Evolutionary conservation across 1,284 basidiomycete genomes (phyloP), one percentile per base, ranked within the genome.

Genomic region (Fomes fomentarius): DNA sequence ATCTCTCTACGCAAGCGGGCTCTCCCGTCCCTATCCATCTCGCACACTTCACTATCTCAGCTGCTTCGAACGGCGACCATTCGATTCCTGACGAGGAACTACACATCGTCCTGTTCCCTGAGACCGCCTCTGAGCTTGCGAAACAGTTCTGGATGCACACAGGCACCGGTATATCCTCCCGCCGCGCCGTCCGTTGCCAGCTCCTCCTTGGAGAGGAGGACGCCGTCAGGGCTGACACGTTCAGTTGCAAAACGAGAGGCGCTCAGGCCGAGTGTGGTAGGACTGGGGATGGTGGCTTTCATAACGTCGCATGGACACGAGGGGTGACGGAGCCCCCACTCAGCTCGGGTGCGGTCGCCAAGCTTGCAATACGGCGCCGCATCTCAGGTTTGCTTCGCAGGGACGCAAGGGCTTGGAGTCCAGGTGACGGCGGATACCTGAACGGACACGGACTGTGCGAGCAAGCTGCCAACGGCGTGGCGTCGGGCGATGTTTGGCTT

Each of bases 81-180:
- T 6, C 28, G 7, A 30, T 12, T 30, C 12, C 28, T 12, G 28
- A 6, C 28, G 28, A 7, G 28, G 28, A 7, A 30, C 28, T 30
- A 30, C 12, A 30, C 28, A 12, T 30, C 28, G 28, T 30, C 12
- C 12, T 30, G 7, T 30, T 7, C 28, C 28, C 28, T 30, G 7
- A 7, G 28, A 12, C 6, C 28, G 28, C 28, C 7, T 6, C 6
- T 7, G 7, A 81, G 1, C 68, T 90, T 4, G 94, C 93, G 12
- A 98, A 94, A 71, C 83, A 93, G 68, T 98, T 96, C 71, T 98
- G 96, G 95, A 96, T 98, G 66, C 96, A 98, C 68, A 89, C 91
- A 0, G 96, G 96, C 0, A 77, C 91, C 58, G 94, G 95, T 0
- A 89, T 99, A 47, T 93, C 91, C 1, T 95, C 92, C 58, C 86